Base-by-base conservation (phyloP, 1,139 yeast genomes). In the Nadsonia commutata region DNA sequence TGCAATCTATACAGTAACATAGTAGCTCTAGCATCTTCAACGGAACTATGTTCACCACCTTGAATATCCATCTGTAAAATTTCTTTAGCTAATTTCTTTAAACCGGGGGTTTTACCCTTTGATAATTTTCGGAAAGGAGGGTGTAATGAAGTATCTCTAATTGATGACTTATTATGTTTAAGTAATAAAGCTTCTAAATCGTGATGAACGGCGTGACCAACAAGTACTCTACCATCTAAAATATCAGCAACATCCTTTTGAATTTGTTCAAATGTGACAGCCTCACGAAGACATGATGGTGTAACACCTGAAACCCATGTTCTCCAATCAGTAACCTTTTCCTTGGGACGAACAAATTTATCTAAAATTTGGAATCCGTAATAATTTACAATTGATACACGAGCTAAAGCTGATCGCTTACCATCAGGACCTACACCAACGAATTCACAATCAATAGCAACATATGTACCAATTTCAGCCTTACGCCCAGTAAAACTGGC, bases 271-370 rank as follows among this genome's bases (percentile, higher is more conserved):
- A 82, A 80, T 1, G 73, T 51, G 0, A 80, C 67, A 0, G 95
- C 96, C 31, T 68, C 59, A 33, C 66, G 63, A 81, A 86, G 76
- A 56, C 80, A 74, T 7, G 63, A 60, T 0, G 94, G 82, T 2
- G 78, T 67, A 2, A 88, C 75, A 16, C 97, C 97, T 58, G 93
- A 79, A n/a, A 84, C 94, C 83, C 88, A 78, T 0, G 96, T 88
- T 58, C 96, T 71, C 86, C 93, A 88, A 59, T 86, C 94, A 0
- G 88, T 78, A 1, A 88, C 95, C 44, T 65, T 66, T 52, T 79
- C 86, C 36, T 67, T 63, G 1, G 96, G 96, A 50, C 67, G 68
- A 1, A 88, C 96, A 62, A 70, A 86, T 39, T 70, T 66, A 59
- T 88, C 96, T 49, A 79, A 66, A 0, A 88, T 56, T 0, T 76